Evolutionary conservation across 2,329 filamentous ascomycete genomes (phyloP).

Genomic region (Colletotrichum nymphaeae): DNA sequence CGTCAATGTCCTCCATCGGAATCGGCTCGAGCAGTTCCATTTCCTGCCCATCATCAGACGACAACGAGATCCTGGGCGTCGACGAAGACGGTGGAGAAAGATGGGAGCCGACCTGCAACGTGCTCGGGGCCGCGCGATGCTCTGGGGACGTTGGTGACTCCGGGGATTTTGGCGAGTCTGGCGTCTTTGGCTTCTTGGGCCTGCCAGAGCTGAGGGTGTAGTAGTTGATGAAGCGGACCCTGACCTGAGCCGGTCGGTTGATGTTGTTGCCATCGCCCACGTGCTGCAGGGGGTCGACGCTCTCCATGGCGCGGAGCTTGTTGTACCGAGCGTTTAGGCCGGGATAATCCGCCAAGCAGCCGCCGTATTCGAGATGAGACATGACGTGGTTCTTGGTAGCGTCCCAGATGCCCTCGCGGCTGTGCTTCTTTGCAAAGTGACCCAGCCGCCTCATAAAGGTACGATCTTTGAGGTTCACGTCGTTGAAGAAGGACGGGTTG

Average conservation of each 20-base stretch:
- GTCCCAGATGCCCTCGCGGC: slow-evolving; percentile 72
- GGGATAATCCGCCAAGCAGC: slow-evolving; percentile 81
- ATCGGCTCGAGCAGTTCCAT: slow-evolving; percentile 13
- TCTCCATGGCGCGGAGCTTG: slow-evolving; percentile 77
- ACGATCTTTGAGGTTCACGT: slow-evolving; percentile 75
- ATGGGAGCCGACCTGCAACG: slow-evolving; percentile 15
- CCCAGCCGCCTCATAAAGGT: slow-evolving; percentile 75
- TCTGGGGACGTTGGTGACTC: background rate
- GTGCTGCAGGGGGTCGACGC: slow-evolving; percentile 67
- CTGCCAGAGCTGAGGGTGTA: slow-evolving; percentile 87
- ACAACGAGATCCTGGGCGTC: slow-evolving; percentile 58
- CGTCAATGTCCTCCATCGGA: slow-evolving; percentile 13
- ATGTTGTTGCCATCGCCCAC: slow-evolving; percentile 35
- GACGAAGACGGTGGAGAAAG: slow-evolving; percentile 12
- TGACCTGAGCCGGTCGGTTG: slow-evolving; percentile 49
- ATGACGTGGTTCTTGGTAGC: slow-evolving; percentile 80
- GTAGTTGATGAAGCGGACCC: slow-evolving; percentile 88
- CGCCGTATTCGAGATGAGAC: slow-evolving; percentile 86
- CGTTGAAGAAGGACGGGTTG: slow-evolving; percentile 82
- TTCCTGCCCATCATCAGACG: slow-evolving; percentile 49
- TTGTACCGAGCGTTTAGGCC: slow-evolving; percentile 78
- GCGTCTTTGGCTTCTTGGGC: slow-evolving; percentile 61
- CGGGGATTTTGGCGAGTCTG: slow-evolving; percentile 31
- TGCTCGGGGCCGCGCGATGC: background rate
- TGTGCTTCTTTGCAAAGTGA: slow-evolving; percentile 87